Evolutionary conservation across 371 early-diverging fungal species (phyloP).

Genomic region (Lichtheimia corymbifera): DNA sequence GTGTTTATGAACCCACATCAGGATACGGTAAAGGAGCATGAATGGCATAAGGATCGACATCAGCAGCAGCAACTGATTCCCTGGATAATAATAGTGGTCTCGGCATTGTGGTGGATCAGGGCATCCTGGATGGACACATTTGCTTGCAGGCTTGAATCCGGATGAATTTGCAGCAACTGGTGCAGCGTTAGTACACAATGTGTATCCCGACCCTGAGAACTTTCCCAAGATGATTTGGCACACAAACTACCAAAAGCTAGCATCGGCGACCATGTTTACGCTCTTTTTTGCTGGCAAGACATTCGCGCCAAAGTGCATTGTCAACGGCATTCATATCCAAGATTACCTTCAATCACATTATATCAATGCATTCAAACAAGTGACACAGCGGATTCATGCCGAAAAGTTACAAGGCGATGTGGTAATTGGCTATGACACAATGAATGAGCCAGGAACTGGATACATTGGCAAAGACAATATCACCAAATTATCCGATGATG

Average conservation of each 20-base stretch:
- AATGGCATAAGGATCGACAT: neutral
- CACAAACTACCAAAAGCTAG: slow-evolving; percentile 83
- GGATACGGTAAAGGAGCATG: slow-evolving; percentile 54
- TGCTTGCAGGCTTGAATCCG: slow-evolving; percentile 73
- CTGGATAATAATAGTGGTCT: slow-evolving; percentile 58
- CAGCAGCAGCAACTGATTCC: neutral
- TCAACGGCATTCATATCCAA: slow-evolving; percentile 58
- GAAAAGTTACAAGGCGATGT: slow-evolving; percentile 51
- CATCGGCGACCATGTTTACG: slow-evolving; percentile 84
- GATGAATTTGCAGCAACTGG: slow-evolving; percentile 60
- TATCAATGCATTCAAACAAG: slow-evolving; percentile 48
- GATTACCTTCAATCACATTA: slow-evolving; percentile 74
- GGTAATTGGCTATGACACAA: slow-evolving; percentile 74
- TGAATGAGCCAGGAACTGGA: slow-evolving; percentile 77
- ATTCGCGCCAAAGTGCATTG: slow-evolving; percentile 71
- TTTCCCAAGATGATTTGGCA: slow-evolving; percentile 88
- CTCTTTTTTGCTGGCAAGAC: slow-evolving; percentile 78
- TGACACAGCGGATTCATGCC: slow-evolving; percentile 47
- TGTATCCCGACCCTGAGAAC: slow-evolving; percentile 56
- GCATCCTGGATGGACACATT: slow-evolving; percentile 85
- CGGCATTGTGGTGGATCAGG: slow-evolving; percentile 83
- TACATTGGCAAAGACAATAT: slow-evolving; percentile 57
- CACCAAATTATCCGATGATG: slow-evolving; percentile 40
- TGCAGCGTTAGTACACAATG: slow-evolving; percentile 77
- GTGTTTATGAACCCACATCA: slow-evolving; percentile 87